phyloP scores from a whole-genome alignment of 345 rosid genomes.

The Euphorbia pulcherrima region DNA sequence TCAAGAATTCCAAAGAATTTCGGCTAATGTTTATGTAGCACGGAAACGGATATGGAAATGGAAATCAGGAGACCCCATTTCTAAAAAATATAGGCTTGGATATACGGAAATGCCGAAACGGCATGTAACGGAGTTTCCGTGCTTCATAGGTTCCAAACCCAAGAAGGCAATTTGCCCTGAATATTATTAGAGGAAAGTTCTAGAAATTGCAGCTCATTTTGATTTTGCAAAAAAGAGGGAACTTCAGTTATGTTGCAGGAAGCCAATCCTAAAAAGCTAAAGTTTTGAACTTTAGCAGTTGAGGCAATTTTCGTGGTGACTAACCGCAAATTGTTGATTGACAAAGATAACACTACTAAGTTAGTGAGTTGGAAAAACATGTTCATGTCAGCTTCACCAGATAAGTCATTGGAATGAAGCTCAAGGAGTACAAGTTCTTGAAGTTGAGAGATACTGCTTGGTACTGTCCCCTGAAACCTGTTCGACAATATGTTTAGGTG shows the following conservation, averaged over 20 bases:
- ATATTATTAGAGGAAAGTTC: conserved; percentile 21
- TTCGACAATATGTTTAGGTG: neutral
- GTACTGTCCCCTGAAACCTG: neutral
- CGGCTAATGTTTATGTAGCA: too few species aligned
- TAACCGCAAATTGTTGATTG: conserved; percentile 2
- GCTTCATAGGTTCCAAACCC: conserved; percentile 17
- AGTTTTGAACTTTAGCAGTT: neutral
- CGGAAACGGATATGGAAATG: too few species aligned
- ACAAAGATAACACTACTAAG: neutral
- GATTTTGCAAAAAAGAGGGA: conserved; percentile 15
- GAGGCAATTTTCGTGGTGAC: neutral
- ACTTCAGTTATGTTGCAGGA: conserved; percentile 17
- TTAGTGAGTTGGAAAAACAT: neutral
- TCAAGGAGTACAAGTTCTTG: neutral
- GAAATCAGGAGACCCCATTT: too few species aligned
- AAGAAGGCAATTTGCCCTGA: conserved; percentile 21
- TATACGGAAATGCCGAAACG: too few species aligned
- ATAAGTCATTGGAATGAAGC: neutral
- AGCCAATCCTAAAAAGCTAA: neutral
- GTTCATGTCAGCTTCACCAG: neutral
- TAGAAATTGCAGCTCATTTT: neutral
- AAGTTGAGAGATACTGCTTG: neutral
- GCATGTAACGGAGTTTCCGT: too few species aligned
- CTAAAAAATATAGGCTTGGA: too few species aligned
- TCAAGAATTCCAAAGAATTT: neutral